Conservation (phyloP, 768 basidiomycete genomes). For the Candolleomyces eurysporus region DNA sequence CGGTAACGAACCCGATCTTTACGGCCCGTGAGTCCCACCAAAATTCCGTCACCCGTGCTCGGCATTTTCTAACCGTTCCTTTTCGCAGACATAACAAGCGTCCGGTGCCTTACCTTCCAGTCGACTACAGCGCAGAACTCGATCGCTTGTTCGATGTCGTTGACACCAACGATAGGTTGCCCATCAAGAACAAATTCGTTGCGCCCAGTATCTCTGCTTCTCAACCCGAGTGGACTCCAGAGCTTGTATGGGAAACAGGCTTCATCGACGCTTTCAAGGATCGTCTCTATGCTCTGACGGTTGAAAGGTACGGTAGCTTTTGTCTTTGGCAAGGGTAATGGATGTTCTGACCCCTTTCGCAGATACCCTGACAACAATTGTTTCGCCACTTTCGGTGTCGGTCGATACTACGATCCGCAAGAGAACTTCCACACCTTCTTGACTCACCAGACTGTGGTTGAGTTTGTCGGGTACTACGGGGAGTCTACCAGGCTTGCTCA, state of each 20-base stretch:
- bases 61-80: no score
- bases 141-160: slow-evolving; percentile 19
- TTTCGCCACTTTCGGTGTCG: slow-evolving; percentile 38
- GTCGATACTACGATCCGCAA: slow-evolving; percentile 34
- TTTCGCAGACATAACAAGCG: slow-evolving; percentile 32
- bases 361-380: slow-evolving; percentile 57
- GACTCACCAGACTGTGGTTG: slow-evolving; percentile 53
- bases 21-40: slow-evolving; percentile 20
- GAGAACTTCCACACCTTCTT: slow-evolving; percentile 56
- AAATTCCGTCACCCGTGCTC: no score
- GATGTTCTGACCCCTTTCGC: background rate
- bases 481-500: slow-evolving; percentile 47
- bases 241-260: slow-evolving; percentile 45
- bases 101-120: slow-evolving; percentile 20
- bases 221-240: slow-evolving; percentile 39
- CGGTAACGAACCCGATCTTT: slow-evolving; percentile 68
- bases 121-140: background rate
- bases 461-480: slow-evolving; percentile 51
- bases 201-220: slow-evolving; percentile 58
- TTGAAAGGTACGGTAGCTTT: slow-evolving; percentile 49
- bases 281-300: slow-evolving; percentile 44
- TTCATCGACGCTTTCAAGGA: slow-evolving; percentile 42
- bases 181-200: slow-evolving; percentile 40
- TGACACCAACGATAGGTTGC: slow-evolving; percentile 22
- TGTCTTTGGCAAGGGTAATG: background rate